phyloP scores from a whole-genome alignment of 169 alveolate genomes.

The Besnoitia besnoiti region DNA sequence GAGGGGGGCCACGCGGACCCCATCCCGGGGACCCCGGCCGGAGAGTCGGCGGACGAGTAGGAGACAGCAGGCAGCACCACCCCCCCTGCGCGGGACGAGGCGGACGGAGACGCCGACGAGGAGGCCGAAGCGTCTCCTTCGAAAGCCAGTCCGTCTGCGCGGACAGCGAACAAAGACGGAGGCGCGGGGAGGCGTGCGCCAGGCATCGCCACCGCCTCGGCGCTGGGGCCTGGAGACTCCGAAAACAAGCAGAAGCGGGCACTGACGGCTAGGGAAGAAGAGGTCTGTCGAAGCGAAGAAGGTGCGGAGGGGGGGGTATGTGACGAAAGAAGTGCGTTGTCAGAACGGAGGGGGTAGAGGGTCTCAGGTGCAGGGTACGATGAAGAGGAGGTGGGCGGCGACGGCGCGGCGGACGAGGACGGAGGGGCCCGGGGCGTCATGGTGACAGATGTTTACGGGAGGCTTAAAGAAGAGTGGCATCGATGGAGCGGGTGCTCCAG shows the following conservation, averaged over 20 bases:
- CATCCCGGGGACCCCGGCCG: too few species aligned
- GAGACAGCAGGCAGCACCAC: too few species aligned
- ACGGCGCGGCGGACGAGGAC: neutral
- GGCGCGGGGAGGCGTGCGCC: neutral
- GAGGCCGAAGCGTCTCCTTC: neutral
- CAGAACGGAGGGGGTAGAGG: neutral
- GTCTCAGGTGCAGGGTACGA: too few species aligned
- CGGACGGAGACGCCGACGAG: too few species aligned
- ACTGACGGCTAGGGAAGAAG: neutral
- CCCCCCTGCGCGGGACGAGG: too few species aligned
- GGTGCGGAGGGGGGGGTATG: neutral
- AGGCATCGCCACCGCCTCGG: neutral
- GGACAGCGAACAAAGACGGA: neutral
- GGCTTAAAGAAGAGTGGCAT: too few species aligned
- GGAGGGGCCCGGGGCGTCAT: neutral
- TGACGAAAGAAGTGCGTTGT: neutral
- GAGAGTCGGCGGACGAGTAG: too few species aligned
- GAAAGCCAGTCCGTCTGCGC: neutral
- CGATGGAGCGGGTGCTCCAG: too few species aligned
- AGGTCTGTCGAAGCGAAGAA: neutral
- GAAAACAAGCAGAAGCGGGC: neutral
- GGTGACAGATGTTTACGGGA: too few species aligned
- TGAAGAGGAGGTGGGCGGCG: neutral
- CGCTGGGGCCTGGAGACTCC: neutral
- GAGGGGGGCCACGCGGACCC: too few species aligned